These are phyloP conservation scores for Fusarium coffeatum DNA, from an alignment of 2,329 filamentous ascomycete species.

Conservation along the genomic window DNA sequence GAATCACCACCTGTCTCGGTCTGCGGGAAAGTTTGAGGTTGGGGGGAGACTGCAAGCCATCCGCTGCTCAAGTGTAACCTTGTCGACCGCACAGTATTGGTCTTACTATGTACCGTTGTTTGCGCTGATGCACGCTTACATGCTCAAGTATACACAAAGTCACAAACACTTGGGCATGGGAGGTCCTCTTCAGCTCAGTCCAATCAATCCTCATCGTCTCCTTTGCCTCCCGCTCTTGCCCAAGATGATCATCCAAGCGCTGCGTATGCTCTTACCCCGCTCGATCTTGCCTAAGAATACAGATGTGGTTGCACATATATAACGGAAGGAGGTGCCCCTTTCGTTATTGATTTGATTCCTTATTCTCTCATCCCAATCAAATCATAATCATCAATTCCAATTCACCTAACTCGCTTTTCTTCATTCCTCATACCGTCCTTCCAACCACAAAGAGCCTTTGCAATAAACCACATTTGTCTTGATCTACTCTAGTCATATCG, in stretches of 20 bases:
- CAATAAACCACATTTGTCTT: not conserved
- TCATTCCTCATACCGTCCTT: not conserved
- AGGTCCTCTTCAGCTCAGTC: not conserved
- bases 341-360: not conserved
- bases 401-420: not conserved
- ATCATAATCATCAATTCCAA: not conserved
- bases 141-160: conserved; percentile 15
- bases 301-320: conserved; percentile 30
- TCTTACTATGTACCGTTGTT: conserved; percentile 31
- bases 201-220: conserved; percentile 11
- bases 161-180: not conserved
- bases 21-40: conserved; percentile 37
- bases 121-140: not conserved
- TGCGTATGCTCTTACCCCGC: conserved; percentile 40
- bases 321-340: conserved; percentile 22
- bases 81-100: conserved; percentile 36
- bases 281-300: conserved; percentile 34
- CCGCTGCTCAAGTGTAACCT: conserved; percentile 32
- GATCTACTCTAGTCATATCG: not conserved
- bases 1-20: conserved; percentile 30
- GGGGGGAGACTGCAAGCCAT: conserved; percentile 32
- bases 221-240: conserved; percentile 5
- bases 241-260: conserved; percentile 36
- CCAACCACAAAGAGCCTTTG: not conserved
- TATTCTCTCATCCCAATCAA: conserved; percentile 15